Evolutionary conservation across 176 grass and related monocot species (phyloP).

Genomic region (Musa beccarii): DNA sequence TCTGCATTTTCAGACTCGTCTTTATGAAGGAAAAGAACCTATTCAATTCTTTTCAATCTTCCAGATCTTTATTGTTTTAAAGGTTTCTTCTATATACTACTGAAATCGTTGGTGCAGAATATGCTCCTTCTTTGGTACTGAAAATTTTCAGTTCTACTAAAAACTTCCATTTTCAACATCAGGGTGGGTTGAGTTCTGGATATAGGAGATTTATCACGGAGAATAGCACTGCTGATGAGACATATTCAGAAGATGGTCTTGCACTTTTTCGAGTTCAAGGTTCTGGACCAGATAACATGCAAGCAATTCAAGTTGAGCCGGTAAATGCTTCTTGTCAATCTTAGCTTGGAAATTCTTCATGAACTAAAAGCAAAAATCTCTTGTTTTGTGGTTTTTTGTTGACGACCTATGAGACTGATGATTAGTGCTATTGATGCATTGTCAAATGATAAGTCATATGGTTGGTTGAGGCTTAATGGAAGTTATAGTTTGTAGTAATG

Average conservation of each 20-base stretch:
- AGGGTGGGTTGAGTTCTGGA: constrained; percentile 84
- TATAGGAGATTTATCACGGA: constrained; percentile 70
- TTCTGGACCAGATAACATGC: constrained; percentile 89
- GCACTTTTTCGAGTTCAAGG: constrained; percentile 86
- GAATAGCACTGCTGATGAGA: constrained; percentile 53
- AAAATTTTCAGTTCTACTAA: background rate
- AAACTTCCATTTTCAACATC: constrained; percentile 16
- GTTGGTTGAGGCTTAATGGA: no score
- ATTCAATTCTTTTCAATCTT: constrained; percentile 90
- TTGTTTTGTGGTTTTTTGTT: background rate
- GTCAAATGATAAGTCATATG: no score
- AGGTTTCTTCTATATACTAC: constrained; percentile 38
- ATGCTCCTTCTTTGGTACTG: background rate
- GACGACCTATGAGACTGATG: no score
- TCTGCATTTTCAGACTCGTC: constrained; percentile 37
- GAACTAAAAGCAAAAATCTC: background rate
- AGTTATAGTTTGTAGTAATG: no score
- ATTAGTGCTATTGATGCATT: no score
- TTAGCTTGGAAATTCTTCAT: background rate
- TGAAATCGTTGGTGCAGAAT: constrained; percentile 7
- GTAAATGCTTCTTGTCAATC: constrained; percentile 26
- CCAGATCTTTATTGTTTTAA: constrained; percentile 77
- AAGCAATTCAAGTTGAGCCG: constrained; percentile 87
- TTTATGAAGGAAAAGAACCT: constrained; percentile 92
- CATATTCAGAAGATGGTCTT: constrained; percentile 67